phyloP scores from a whole-genome alignment of 176 grass and related monocot species.

The Avena atlantica region DNA sequence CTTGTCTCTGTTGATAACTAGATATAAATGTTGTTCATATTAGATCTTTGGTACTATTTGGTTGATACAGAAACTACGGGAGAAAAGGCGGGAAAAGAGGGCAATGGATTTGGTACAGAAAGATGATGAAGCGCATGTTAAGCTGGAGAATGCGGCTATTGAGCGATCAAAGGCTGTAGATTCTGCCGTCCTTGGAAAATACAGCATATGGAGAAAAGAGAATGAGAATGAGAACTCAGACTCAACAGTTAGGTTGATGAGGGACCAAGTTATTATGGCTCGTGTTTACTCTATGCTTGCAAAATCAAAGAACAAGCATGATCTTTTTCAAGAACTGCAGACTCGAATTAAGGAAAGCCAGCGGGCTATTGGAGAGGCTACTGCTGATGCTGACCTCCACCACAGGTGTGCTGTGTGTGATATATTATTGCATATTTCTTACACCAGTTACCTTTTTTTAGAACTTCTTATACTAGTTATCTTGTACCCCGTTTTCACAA shows the following conservation, averaged over 20 bases:
- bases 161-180: slow-evolving; percentile 90
- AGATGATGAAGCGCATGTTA: slow-evolving; percentile 87
- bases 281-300: slow-evolving; percentile 78
- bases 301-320: slow-evolving; percentile 73
- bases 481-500: slow-evolving; percentile 28
- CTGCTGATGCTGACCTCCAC: slow-evolving; percentile 89
- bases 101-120: slow-evolving; percentile 76
- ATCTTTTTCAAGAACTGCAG: slow-evolving; percentile 78
- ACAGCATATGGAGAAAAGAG: slow-evolving; percentile 97
- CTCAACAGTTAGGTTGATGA: slow-evolving; percentile 95
- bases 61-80: slow-evolving; percentile 77
- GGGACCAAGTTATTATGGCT: slow-evolving; percentile 98
- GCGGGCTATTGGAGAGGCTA: slow-evolving; percentile 79
- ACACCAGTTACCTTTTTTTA: background rate
- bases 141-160: slow-evolving; percentile 90
- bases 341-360: slow-evolving; percentile 93
- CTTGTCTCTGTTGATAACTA: slow-evolving; percentile 9
- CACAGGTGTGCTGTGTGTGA: slow-evolving; percentile 52
- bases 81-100: slow-evolving; percentile 84
- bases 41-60: slow-evolving; percentile 34
- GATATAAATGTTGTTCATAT: slow-evolving; percentile 7
- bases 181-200: slow-evolving; percentile 96
- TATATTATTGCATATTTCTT: slow-evolving; percentile 30
- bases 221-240: slow-evolving; percentile 95
- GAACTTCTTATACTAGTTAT: too few relatives aligned